Evolutionary conservation across 2,329 filamentous ascomycete genomes (phyloP).

Genomic region (Paraphaeosphaeria minitans): DNA sequence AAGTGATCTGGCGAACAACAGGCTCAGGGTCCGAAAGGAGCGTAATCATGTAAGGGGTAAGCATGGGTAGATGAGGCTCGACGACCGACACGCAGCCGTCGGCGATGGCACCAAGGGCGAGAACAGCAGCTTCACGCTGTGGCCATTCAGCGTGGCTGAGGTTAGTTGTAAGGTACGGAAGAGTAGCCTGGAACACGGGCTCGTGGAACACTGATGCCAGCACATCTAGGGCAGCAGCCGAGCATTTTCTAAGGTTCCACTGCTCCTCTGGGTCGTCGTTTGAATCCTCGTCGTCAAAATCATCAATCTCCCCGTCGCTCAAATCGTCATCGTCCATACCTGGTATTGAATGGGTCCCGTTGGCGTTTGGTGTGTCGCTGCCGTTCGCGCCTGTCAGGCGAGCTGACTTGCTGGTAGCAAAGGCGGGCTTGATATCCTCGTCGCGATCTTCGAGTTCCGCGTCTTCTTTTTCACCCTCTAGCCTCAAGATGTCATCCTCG

Average conservation of each 20-base stretch:
- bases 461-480: conserved; percentile 80
- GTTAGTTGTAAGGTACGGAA: conserved; percentile 91
- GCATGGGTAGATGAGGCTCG: conserved; percentile 84
- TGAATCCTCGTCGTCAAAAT: conserved; percentile 73
- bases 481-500: conserved; percentile 85
- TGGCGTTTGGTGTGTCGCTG: conserved; percentile 47
- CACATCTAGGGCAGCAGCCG: conserved; percentile 90
- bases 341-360: conserved; percentile 51
- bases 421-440: conserved; percentile 90
- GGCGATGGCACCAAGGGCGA: conserved; percentile 91
- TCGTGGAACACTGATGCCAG: conserved; percentile 89
- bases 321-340: conserved; percentile 63
- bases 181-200: conserved; percentile 85
- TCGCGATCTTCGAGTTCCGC: conserved; percentile 88
- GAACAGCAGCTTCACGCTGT: conserved; percentile 88
- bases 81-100: conserved; percentile 93
- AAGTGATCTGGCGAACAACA: conserved; percentile 94
- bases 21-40: conserved; percentile 84
- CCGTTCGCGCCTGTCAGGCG: conserved; percentile 59
- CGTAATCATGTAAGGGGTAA: conserved; percentile 88
- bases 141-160: conserved; percentile 89
- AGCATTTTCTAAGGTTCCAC: conserved; percentile 97
- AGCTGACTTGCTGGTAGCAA: conserved; percentile 73
- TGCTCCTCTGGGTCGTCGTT: conserved; percentile 79
- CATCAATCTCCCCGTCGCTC: conserved; percentile 87